These are phyloP conservation scores for Sindora glabra DNA, from an alignment of 306 rosid species.

Conservation along the genomic window DNA sequence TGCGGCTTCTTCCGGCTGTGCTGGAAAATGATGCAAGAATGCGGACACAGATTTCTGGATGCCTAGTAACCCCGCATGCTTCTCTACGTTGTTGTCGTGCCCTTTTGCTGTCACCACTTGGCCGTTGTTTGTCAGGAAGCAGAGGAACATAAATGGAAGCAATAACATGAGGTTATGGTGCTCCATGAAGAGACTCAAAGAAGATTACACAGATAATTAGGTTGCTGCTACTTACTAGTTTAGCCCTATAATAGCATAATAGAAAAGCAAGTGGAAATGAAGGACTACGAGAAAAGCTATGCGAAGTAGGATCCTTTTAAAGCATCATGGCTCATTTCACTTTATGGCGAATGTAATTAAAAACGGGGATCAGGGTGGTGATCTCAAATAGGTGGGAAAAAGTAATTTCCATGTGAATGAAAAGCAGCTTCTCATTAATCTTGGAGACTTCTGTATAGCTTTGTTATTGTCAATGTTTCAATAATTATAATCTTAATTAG, in stretches of 20 bases:
- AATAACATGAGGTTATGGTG: not conserved
- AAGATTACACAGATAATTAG: not conserved
- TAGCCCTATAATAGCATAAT: not conserved
- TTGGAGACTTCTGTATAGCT: not conserved
- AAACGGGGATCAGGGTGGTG: slow-evolving; percentile 12
- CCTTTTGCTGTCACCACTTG: slow-evolving; percentile 23
- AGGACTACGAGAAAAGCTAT: not conserved
- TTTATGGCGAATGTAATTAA: slow-evolving; percentile 26
- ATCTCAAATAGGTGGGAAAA: slow-evolving; percentile 9
- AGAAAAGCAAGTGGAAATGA: not conserved
- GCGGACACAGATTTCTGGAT: slow-evolving; percentile 37
- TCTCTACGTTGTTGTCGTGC: slow-evolving; percentile 29
- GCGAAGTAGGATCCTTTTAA: not conserved
- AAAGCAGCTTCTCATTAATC: not conserved
- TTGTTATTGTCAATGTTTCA: not conserved
- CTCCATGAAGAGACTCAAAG: not conserved
- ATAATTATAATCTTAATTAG: not conserved
- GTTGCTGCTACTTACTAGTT: no score
- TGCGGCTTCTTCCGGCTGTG: slow-evolving; percentile 40
- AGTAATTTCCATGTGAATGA: slow-evolving; percentile 8
- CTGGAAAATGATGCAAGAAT: slow-evolving; percentile 42
- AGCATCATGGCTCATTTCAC: slow-evolving; percentile 15
- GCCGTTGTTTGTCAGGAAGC: not conserved
- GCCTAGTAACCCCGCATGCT: slow-evolving; percentile 58
- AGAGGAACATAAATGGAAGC: slow-evolving; percentile 14